Base-by-base conservation (phyloP, 495 filamentous ascomycete genomes). In the Daldinia grandis region DNA sequence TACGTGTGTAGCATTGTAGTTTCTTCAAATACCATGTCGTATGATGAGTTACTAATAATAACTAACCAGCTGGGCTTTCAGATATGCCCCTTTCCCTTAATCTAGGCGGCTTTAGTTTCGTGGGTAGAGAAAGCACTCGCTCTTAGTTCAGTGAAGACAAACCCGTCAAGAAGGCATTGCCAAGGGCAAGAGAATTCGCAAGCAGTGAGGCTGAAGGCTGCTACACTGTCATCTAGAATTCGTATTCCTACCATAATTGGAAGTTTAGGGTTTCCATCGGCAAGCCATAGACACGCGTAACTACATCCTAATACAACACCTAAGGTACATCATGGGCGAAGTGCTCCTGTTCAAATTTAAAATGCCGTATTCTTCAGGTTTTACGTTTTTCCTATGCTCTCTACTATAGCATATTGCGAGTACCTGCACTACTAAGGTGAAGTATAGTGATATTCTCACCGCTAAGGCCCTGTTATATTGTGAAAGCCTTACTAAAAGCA, bases 1-100 rank as follows among this genome's bases (percentile, higher is more conserved):
- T 56, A 30, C n/a, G 5, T 25, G 12, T 38, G 27, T 38, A 24
- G 14, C n/a, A 28, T 40, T 35, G 31, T 38, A 50, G 12, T 24
- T 7, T 30, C 42, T 37, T 14, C 12, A 10, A 30, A 30, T 5
- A 9, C 1, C 1, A 7, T 14, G 2, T 25, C 31, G 12, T 25
- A 28, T 15, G 28, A 40, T 30, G 42, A 53, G 17, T n/a, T 53
- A 47, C 55, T 66, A 57, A 49, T 44, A 53, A 58, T 58, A 59
- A 17, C 38, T 25, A 30, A 14, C 31, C 25, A 31, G 44, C 38
- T 27, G 15, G 15, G 21, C 21, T 4, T 10, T 31, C 42, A 37
- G 14, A 24, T n/a, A 53, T 17, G 19, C 15, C 5, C 40, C 14
- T 24, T 59, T 51, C 42, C 31, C 27, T 10, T 0, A 33, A 1